phyloP scores from a whole-genome alignment of 768 basidiomycete species.

The Mycena capillaripes region DNA sequence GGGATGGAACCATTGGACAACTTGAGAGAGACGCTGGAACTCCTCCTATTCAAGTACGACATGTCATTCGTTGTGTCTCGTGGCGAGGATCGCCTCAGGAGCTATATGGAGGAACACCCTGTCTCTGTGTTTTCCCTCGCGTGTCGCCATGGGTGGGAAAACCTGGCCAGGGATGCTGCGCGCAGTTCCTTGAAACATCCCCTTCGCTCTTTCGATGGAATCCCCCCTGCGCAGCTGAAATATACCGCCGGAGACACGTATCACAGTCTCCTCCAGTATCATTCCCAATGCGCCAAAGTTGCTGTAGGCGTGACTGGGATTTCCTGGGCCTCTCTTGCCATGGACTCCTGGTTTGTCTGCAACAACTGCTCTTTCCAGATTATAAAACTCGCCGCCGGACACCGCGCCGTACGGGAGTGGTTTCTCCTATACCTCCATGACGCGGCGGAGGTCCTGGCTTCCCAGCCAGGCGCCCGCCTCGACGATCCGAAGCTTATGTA shows the following conservation, averaged over 20 bases:
- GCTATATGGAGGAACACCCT: not conserved
- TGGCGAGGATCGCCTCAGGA: not conserved
- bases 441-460: not conserved
- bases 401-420: not conserved
- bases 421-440: not conserved
- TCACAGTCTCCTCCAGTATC: not conserved
- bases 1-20: not conserved
- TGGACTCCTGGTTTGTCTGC: not conserved
- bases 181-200: not conserved
- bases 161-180: not conserved
- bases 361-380: not conserved
- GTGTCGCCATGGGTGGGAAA: not conserved
- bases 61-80: not conserved
- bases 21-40: not conserved
- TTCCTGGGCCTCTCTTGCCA: not conserved
- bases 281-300: not conserved
- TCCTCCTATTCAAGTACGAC: not conserved
- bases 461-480: not conserved
- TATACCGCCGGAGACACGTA: not conserved
- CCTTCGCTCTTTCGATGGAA: not conserved
- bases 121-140: not conserved
- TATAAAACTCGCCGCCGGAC: not conserved
- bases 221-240: not conserved
- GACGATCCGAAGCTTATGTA: not conserved
- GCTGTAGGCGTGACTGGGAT: not conserved